Conservation (phyloP, 2,329 filamentous ascomycete species). For the Venturia effusa region DNA sequence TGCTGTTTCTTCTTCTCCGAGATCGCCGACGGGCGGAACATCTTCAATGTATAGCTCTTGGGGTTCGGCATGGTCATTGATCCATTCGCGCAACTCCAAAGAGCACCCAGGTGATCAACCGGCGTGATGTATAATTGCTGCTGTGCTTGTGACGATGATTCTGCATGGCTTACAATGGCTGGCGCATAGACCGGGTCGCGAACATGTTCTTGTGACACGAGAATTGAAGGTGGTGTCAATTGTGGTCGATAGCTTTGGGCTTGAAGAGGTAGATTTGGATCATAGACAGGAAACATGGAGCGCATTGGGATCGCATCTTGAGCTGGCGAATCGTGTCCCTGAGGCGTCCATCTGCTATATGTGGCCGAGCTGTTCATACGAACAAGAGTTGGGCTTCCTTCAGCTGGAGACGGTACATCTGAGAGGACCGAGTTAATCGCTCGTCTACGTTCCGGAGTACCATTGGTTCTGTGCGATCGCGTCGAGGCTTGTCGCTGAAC, state of each 20-base stretch:
- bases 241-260: conserved; percentile 62
- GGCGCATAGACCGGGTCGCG: conserved; percentile 50
- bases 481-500: neutral
- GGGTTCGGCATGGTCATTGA: conserved; percentile 16
- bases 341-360: neutral
- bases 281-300: conserved; percentile 69
- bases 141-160: conserved; percentile 20
- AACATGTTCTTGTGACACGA: conserved; percentile 53
- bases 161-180: neutral
- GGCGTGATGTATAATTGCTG: conserved; percentile 31
- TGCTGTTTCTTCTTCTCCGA: conserved; percentile 46
- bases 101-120: conserved; percentile 50
- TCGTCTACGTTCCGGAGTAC: neutral
- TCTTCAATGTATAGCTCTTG: conserved; percentile 27
- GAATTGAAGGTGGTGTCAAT: conserved; percentile 40
- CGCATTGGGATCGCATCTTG: conserved; percentile 35
- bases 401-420: neutral
- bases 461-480: neutral
- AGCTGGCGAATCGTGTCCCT: neutral
- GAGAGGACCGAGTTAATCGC: neutral
- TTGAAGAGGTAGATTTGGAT: conserved; percentile 53
- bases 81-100: conserved; percentile 62
- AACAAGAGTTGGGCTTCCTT: conserved; percentile 4
- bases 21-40: conserved; percentile 41
- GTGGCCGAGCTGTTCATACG: conserved; percentile 4